Conservation (phyloP, 805 yeast genomes). For the Kregervanrija fluxuum region DNA sequence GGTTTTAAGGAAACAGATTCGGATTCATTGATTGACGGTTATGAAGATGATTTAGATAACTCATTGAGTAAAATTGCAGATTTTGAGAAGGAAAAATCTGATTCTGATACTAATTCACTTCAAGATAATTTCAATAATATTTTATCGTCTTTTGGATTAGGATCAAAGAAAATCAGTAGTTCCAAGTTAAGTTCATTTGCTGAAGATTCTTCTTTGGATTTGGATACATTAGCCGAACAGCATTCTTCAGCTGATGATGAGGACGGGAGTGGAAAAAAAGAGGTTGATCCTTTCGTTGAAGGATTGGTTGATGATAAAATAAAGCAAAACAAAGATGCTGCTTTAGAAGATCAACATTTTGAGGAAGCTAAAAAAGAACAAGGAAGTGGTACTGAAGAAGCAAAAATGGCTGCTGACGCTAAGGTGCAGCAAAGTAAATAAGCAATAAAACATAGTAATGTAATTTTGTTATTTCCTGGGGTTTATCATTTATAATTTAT, state of each 20-base stretch:
- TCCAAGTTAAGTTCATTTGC: too few species aligned
- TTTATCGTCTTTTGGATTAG: too few species aligned
- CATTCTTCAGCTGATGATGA: not conserved
- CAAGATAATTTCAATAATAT: too few species aligned
- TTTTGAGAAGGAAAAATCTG: too few species aligned
- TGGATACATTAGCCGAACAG: too few species aligned
- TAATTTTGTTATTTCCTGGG: too few species aligned
- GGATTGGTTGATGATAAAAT: not conserved
- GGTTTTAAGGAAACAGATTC: conserved; percentile 21
- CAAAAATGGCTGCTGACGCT: not conserved
- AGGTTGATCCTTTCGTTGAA: not conserved
- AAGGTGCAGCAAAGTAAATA: not conserved
- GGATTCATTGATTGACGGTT: not conserved
- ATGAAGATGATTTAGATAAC: not conserved
- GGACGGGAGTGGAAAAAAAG: conserved; percentile 1
- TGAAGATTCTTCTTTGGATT: too few species aligned
- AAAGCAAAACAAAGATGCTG: conserved; percentile 2
- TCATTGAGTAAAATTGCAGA: too few species aligned
- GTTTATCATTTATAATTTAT: too few species aligned
- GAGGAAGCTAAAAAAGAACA: conserved; percentile 2
- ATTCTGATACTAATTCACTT: too few species aligned
- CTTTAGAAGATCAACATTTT: conserved; percentile 8
- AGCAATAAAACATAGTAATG: too few species aligned
- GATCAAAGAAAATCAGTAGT: too few species aligned
- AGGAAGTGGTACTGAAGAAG: conserved; percentile 1